phyloP scores from a whole-genome alignment of 2,329 filamentous ascomycete species.

The Lachnellula suecica region DNA sequence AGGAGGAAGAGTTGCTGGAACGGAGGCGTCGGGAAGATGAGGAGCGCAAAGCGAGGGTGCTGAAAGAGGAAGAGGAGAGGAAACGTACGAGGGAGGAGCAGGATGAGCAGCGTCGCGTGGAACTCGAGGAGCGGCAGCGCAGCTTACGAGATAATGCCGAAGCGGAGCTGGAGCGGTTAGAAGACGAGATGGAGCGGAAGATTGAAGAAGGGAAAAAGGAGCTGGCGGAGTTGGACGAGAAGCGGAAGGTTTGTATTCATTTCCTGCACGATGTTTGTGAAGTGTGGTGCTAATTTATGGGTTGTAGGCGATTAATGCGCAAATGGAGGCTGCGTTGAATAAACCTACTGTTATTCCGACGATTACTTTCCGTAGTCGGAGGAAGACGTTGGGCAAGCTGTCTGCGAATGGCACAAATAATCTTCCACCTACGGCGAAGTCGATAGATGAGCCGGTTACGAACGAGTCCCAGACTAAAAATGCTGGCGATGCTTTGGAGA shows the following conservation, averaged over 20 bases:
- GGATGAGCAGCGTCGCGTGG: constrained; percentile 17
- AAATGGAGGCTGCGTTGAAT: constrained; percentile 28
- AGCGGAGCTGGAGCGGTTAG: constrained; percentile 24
- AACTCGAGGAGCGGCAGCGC: constrained; percentile 20
- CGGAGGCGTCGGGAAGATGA: constrained; percentile 19
- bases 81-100: constrained; percentile 16
- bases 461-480: background rate
- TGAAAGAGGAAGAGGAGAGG: constrained; percentile 9
- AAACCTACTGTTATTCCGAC: constrained; percentile 24
- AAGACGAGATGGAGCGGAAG: constrained; percentile 28
- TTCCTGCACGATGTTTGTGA: background rate
- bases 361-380: constrained; percentile 23
- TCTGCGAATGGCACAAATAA: background rate
- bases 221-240: constrained; percentile 25
- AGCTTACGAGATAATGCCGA: constrained; percentile 21
- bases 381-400: constrained; percentile 10
- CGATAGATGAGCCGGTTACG: background rate
- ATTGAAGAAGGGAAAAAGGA: constrained; percentile 24
- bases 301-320: constrained; percentile 26
- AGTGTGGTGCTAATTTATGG: background rate
- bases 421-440: background rate
- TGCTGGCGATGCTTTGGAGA: background rate
- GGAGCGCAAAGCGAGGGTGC: constrained; percentile 11
- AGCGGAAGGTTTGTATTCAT: constrained; percentile 19
- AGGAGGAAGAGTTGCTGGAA: constrained; percentile 21